phyloP scores from a whole-genome alignment of 2,329 filamentous ascomycete species.

The Diaporthe helianthi region DNA sequence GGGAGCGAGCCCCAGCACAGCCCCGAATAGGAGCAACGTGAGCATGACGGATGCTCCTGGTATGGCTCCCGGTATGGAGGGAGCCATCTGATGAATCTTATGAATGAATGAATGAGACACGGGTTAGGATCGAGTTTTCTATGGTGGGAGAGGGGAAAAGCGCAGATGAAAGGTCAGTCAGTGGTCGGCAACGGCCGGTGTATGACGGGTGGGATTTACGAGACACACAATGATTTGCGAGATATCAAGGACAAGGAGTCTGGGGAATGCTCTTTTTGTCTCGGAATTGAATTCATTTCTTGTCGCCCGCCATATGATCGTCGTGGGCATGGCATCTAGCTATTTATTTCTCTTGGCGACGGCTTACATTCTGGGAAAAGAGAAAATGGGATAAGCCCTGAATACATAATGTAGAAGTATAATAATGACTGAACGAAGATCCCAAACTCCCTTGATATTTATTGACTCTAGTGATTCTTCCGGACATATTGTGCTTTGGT shows the following conservation, averaged over 20 bases:
- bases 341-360: background rate
- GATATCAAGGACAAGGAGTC: conserved; percentile 34
- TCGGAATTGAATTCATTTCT: background rate
- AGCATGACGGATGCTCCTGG: conserved; percentile 44
- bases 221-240: conserved; percentile 27
- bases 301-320: background rate
- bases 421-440: conserved; percentile 26
- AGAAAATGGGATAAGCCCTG: conserved; percentile 6
- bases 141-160: background rate
- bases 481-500: background rate
- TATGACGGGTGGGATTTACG: conserved; percentile 7
- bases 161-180: background rate
- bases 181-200: conserved; percentile 11
- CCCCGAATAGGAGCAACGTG: conserved; percentile 45
- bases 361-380: conserved; percentile 1
- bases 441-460: background rate
- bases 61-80: conserved; percentile 41
- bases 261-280: conserved; percentile 15
- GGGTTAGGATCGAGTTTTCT: background rate
- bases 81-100: conserved; percentile 40
- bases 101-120: conserved; percentile 6
- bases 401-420: conserved; percentile 26
- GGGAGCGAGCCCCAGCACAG: conserved; percentile 42
- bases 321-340: background rate
- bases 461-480: background rate